Evolutionary conservation across 2,329 filamentous ascomycete species (phyloP).

Genomic region (Herpotrichia juniperi): DNA sequence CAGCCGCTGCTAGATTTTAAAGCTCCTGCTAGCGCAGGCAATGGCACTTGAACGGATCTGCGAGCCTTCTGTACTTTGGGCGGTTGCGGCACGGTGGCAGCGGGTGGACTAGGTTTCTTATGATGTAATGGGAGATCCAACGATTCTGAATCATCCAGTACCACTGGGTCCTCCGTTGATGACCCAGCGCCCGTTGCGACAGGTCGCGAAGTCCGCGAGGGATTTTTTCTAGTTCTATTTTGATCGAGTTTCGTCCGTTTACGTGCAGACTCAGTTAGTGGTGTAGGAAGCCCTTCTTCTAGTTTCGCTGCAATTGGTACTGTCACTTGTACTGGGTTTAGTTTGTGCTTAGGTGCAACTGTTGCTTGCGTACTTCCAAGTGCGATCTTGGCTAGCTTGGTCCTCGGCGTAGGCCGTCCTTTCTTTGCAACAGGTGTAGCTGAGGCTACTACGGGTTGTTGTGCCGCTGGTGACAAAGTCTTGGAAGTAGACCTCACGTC

Average conservation of each 20-base stretch:
- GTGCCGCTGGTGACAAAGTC: neutral
- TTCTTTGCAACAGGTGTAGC: constrained; percentile 5
- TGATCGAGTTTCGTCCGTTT: constrained; percentile 26
- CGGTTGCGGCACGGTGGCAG: neutral
- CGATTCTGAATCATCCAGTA: neutral
- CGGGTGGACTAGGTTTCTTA: neutral
- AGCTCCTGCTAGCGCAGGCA: neutral
- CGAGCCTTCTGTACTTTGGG: neutral
- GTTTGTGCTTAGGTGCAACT: constrained; percentile 1
- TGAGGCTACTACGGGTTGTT: neutral
- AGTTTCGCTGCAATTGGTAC: neutral
- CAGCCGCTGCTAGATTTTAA: neutral
- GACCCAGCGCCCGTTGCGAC: neutral
- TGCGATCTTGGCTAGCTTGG: constrained; percentile 10
- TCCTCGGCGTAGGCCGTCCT: constrained; percentile 10
- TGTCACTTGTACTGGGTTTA: constrained; percentile 1
- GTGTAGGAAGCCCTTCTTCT: neutral
- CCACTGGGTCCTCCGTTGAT: constrained; percentile 1
- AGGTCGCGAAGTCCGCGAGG: neutral
- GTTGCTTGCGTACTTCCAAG: constrained; percentile 6
- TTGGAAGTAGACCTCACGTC: neutral
- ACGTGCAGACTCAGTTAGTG: constrained; percentile 1
- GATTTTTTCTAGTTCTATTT: neutral
- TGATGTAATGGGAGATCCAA: no score
- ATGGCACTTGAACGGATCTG: neutral